Conservation (phyloP, 2,329 filamentous ascomycete species). For the Cercospora citrullina region DNA sequence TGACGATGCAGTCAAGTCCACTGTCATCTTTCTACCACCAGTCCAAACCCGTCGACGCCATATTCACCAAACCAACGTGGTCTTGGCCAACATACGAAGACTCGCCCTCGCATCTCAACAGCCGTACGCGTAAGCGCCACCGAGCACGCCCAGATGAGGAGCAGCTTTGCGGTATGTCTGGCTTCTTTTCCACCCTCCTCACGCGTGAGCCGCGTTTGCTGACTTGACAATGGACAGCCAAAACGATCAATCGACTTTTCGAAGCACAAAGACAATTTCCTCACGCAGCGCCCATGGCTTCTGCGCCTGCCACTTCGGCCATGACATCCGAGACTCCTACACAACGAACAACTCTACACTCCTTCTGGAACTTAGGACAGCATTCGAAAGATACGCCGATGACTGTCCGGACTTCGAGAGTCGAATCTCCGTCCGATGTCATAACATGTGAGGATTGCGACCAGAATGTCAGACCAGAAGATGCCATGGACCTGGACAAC, state of each 20-base stretch:
- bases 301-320: conserved; percentile 23
- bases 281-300: conserved; percentile 30
- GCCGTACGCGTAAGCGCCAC: conserved; percentile 61
- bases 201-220: conserved; percentile 19
- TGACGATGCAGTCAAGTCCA: conserved; percentile 33
- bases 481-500: conserved; percentile 41
- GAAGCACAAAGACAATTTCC: conserved; percentile 43
- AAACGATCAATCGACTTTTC: conserved; percentile 49
- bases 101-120: conserved; percentile 47
- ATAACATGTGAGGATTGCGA: conserved; percentile 50
- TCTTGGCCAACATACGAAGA: conserved; percentile 33
- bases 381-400: conserved; percentile 30
- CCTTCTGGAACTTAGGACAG: conserved; percentile 49
- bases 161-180: conserved; percentile 54
- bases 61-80: conserved; percentile 32
- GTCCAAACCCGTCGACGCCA: conserved; percentile 30
- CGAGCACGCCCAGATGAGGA: conserved; percentile 56
- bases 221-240: conserved; percentile 40
- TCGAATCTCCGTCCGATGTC: conserved; percentile 17
- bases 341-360: conserved; percentile 51
- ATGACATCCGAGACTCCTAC: conserved; percentile 23
- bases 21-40: conserved; percentile 36
- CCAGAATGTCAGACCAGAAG: conserved; percentile 35
- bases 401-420: conserved; percentile 15
- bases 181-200: conserved; percentile 10